These are phyloP conservation scores for Trichoderma gracile DNA, from an alignment of 2,329 filamentous ascomycete genomes.

Conservation along the genomic window DNA sequence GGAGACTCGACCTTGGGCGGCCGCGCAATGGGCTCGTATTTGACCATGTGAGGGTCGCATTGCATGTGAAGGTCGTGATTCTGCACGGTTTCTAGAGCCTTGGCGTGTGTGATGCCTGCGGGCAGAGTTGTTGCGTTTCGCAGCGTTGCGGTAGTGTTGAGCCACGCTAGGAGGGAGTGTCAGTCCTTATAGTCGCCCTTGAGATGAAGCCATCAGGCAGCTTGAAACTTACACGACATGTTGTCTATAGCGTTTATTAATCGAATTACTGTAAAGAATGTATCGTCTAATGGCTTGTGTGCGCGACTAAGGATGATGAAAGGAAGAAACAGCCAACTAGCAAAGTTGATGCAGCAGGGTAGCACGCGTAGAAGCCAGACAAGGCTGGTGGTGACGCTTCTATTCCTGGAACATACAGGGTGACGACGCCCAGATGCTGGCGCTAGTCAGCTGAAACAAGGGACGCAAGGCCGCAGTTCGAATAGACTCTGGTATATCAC, in stretches of 20 bases:
- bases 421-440: background rate
- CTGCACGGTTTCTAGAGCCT: constrained; percentile 50
- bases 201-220: background rate
- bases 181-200: background rate
- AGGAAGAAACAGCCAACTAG: background rate
- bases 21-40: constrained; percentile 42
- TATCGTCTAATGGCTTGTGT: background rate
- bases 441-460: constrained; percentile 17
- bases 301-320: background rate
- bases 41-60: constrained; percentile 54
- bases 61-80: constrained; percentile 54
- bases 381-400: too few relatives aligned
- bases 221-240: constrained; percentile 30
- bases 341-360: background rate
- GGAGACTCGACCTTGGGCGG: constrained; percentile 32
- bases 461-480: background rate
- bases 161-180: constrained; percentile 37
- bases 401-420: background rate
- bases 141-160: constrained; percentile 47
- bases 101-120: constrained; percentile 36
- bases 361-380: constrained; percentile 8
- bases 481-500: background rate
- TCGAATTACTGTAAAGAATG: background rate
- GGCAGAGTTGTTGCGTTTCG: constrained; percentile 49
- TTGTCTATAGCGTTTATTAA: background rate